Evolutionary conservation across 2,329 filamentous ascomycete genomes (phyloP).

Genomic region (Colletotrichum sp.): DNA sequence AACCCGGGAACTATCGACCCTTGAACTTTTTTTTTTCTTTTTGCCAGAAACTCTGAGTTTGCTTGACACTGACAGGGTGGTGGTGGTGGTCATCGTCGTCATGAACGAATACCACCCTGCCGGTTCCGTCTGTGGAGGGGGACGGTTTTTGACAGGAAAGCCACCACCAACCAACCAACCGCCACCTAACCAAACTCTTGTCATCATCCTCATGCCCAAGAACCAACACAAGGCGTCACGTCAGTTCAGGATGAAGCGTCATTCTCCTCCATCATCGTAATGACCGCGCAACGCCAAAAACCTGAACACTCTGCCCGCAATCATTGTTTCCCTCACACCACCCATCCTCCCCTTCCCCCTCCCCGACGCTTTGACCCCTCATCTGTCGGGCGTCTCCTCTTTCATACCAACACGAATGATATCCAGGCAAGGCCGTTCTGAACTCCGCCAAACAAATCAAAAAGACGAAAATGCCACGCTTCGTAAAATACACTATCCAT

Average conservation of each 20-base stretch:
- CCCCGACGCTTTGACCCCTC: constrained; percentile 7
- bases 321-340: not conserved
- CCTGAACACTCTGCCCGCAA: not conserved
- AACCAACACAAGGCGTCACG: not conserved
- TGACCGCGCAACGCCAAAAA: not conserved
- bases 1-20: not conserved
- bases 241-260: not conserved
- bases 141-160: not conserved
- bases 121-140: not conserved
- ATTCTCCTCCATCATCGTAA: not conserved
- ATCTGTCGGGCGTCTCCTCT: not conserved
- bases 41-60: not conserved
- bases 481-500: not conserved
- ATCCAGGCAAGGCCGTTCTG: not conserved
- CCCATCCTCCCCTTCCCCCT: not conserved
- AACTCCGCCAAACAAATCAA: not conserved
- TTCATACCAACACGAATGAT: not conserved
- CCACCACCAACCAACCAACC: not conserved
- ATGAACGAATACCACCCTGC: not conserved
- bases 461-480: not conserved
- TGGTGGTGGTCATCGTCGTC: not conserved
- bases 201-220: not conserved
- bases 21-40: not conserved
- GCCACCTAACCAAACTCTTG: not conserved
- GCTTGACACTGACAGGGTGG: not conserved